Evolutionary conservation across 306 rosid species (phyloP), one percentile per base, ranked within the genome.

Genomic region (Castanea mollissima): DNA sequence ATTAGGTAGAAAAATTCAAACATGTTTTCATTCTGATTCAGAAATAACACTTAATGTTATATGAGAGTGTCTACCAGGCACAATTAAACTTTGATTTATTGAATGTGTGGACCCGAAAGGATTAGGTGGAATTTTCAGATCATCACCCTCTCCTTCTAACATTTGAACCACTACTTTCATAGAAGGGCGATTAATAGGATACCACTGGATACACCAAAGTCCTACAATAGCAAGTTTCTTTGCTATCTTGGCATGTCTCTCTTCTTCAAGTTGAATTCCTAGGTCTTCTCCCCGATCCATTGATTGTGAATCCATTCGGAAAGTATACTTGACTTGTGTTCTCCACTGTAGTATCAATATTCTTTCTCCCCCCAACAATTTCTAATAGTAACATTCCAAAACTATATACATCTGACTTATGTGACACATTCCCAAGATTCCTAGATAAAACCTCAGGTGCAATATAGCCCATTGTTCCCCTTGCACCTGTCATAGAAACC

Each of bases 371-470:
- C 12, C 74, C 5, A 0, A 82, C 76, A 38, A 83, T 83, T 55
- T 86, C 86, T 73, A 86, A 60, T 4, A 85, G 23, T 19, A 85
- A 54, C 77, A 82, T 85, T 21, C 88, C 85, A 71, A 85, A 85
- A 57, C 63, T 57, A 57, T 20, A 57, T 11, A 57, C 12, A 57
- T 20, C 29, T 0, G 63, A n/a, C 0, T 57, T 57, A 10, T 57
- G 23, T 2, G 63, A 57, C 21, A 57, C 63, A 0, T 0, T 57
- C 23, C 29, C 63, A 8, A 57, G 1, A 10, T 57, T 56, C 25
- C 62, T 56, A n/a, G 62, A 56, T 7, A 56, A 56, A 3, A 56
- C 62, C 21, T 56, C 27, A 1, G 29, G 29, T 57, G 63, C 63
- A 5, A 57, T 20, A 10, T 57, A 57, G 0, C 85, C 85, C 56